Evolutionary conservation across 1,284 basidiomycete species (phyloP).

Genomic region (Tranzscheliella williamsii): DNA sequence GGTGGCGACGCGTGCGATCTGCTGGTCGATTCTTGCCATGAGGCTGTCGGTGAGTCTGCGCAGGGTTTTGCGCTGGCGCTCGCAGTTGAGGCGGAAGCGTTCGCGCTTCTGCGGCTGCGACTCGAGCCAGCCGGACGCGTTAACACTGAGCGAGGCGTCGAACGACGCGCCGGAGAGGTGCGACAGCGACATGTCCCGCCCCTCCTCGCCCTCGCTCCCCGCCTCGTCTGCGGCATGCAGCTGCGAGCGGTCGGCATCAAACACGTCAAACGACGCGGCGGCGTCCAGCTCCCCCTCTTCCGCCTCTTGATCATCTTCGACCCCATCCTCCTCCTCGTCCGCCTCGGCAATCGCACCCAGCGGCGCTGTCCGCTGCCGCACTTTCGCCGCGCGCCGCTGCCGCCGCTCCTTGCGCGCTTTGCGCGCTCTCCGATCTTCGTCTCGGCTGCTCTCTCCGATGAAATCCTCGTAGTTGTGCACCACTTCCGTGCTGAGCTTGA

Average conservation of each 20-base stretch:
- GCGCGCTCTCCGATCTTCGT: slow-evolving; percentile 20
- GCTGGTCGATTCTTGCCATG: slow-evolving; percentile 24
- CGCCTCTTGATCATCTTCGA: slow-evolving; percentile 12
- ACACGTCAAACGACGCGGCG: not conserved
- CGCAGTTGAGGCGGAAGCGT: slow-evolving; percentile 18
- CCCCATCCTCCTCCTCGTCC: slow-evolving; percentile 30
- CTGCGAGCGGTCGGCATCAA: not conserved
- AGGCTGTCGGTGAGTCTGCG: slow-evolving; percentile 18
- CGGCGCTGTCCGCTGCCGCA: slow-evolving; percentile 13
- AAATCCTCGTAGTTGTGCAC: slow-evolving; percentile 22
- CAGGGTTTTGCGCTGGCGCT: slow-evolving; percentile 23
- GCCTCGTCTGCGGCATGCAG: not conserved
- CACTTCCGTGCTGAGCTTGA: slow-evolving; percentile 18
- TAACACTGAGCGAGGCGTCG: slow-evolving; percentile 26
- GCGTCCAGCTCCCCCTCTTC: slow-evolving; percentile 1
- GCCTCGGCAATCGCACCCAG: slow-evolving; percentile 28
- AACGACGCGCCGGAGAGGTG: slow-evolving; percentile 4
- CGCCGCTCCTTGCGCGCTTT: slow-evolving; percentile 19
- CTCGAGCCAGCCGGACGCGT: slow-evolving; percentile 12
- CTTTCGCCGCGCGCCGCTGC: slow-evolving; percentile 19
- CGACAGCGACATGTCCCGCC: not conserved
- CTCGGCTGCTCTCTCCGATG: slow-evolving; percentile 16
- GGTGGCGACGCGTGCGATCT: slow-evolving; percentile 22
- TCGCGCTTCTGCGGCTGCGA: slow-evolving; percentile 20
- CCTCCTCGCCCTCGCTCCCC: not conserved